These are phyloP conservation scores for Penicillium verhagenii DNA, from an alignment of 495 filamentous ascomycete species.

Conservation along the genomic window DNA sequence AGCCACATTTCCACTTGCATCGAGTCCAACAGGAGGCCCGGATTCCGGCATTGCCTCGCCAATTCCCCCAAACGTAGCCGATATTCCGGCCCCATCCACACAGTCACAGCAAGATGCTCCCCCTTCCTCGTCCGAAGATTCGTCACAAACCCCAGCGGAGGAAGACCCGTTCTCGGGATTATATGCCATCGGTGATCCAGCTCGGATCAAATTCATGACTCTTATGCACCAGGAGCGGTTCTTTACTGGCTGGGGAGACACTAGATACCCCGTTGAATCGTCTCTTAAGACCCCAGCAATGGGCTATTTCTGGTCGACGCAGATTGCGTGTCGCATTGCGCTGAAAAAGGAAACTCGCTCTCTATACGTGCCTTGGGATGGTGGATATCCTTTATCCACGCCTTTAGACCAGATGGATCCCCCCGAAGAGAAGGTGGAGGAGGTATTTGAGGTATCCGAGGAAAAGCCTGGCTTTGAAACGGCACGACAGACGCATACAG, in stretches of 20 bases:
- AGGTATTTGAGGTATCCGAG: neutral
- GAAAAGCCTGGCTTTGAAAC: constrained; percentile 1
- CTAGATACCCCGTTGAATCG: constrained; percentile 7
- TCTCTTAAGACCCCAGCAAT: constrained; percentile 78
- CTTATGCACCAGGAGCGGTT: constrained; percentile 88
- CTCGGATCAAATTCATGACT: constrained; percentile 53
- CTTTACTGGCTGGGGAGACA: constrained; percentile 92
- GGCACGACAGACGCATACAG: constrained; percentile 1
- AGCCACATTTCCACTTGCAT: constrained; percentile 14
- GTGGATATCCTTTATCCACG: constrained; percentile 5
- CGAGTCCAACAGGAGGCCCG: constrained; percentile 16
- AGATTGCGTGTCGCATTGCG: constrained; percentile 78
- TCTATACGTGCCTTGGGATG: neutral
- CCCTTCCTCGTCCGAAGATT: constrained; percentile 31
- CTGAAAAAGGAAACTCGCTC: constrained; percentile 54
- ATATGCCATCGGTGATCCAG: constrained; percentile 38
- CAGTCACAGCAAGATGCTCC: constrained; percentile 16
- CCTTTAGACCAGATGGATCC: constrained; percentile 9
- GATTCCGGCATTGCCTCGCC: constrained; percentile 23
- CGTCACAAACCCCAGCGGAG: constrained; percentile 36
- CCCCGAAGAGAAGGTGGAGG: neutral
- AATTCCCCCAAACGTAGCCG: constrained; percentile 14
- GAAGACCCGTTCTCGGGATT: constrained; percentile 39
- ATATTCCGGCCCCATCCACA: constrained; percentile 1
- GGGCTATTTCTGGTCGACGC: constrained; percentile 87